These are phyloP conservation scores for Tripterygium wilfordii DNA, from an alignment of 177 flowering plant genomes.

Conservation along the genomic window DNA sequence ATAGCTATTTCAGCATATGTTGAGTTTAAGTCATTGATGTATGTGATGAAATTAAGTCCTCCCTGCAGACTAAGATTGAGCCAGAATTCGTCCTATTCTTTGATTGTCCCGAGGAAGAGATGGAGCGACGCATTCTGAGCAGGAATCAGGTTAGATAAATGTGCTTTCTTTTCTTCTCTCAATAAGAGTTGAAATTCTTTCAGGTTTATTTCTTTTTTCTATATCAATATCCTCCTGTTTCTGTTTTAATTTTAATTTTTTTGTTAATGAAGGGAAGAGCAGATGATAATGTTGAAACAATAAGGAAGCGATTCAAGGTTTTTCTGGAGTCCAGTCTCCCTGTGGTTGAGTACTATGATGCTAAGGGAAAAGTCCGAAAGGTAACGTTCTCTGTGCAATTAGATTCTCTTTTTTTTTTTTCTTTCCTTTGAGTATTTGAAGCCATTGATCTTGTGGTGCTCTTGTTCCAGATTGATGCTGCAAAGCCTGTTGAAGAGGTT, in stretches of 20 bases:
- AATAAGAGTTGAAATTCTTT: too few species aligned
- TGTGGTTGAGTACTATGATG: slow-evolving; percentile 46
- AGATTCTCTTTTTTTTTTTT: neutral
- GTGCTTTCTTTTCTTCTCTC: neutral
- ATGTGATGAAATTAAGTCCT: slow-evolving; percentile 1
- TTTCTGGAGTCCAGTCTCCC: slow-evolving; percentile 60
- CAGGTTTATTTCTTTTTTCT: neutral
- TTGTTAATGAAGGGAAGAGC: slow-evolving; percentile 45
- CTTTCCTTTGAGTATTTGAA: neutral
- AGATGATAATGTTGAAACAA: slow-evolving; percentile 71
- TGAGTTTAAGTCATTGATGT: too few species aligned
- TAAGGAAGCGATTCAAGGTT: slow-evolving; percentile 62
- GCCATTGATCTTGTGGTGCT: neutral
- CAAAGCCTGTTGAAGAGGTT: slow-evolving; percentile 37
- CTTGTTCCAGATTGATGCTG: slow-evolving; percentile 49
- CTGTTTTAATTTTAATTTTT: neutral
- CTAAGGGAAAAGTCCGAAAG: slow-evolving; percentile 59
- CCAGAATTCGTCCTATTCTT: slow-evolving; percentile 79
- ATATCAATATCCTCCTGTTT: neutral
- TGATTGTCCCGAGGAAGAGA: slow-evolving; percentile 86
- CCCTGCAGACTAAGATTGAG: slow-evolving; percentile 68
- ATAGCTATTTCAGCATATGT: too few species aligned
- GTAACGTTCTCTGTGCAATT: slow-evolving; percentile 20
- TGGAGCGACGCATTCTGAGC: slow-evolving; percentile 82
- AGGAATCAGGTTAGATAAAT: slow-evolving; percentile 66